These are phyloP conservation scores for Purshia tridentata DNA, from an alignment of 306 rosid genomes.

Conservation along the genomic window DNA sequence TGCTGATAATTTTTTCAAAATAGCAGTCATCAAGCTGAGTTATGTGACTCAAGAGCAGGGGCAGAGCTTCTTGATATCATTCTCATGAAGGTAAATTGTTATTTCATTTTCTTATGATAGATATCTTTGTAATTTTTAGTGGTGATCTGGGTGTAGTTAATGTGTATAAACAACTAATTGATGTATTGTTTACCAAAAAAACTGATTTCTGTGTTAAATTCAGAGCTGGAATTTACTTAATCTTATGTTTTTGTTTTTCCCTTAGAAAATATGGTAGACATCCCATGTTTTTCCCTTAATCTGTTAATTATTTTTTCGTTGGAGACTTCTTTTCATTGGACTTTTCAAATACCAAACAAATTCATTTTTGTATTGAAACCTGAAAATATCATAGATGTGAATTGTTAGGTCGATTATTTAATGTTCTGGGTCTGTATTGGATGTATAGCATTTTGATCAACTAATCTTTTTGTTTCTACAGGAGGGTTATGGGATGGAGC, in stretches of 20 bases:
- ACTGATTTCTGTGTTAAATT: neutral
- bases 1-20: neutral
- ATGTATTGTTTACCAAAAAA: too few species aligned
- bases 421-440: neutral
- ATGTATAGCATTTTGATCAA: neutral
- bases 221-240: neutral
- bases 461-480: constrained; percentile 26
- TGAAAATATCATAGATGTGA: neutral
- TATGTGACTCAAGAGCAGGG: constrained; percentile 70
- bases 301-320: neutral
- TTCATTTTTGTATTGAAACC: too few species aligned
- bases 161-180: neutral
- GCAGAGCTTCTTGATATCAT: constrained; percentile 76
- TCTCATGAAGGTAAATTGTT: constrained; percentile 55
- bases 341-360: neutral
- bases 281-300: too few species aligned
- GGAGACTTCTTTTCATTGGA: neutral
- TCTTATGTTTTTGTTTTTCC: neutral
- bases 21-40: constrained; percentile 30
- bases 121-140: neutral
- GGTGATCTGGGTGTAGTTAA: neutral
- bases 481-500: constrained; percentile 65
- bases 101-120: neutral
- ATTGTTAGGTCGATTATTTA: neutral
- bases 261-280: neutral